Evolutionary conservation across 2,329 filamentous ascomycete genomes (phyloP).

Genomic region (Tolypocladium ovalisporum): DNA sequence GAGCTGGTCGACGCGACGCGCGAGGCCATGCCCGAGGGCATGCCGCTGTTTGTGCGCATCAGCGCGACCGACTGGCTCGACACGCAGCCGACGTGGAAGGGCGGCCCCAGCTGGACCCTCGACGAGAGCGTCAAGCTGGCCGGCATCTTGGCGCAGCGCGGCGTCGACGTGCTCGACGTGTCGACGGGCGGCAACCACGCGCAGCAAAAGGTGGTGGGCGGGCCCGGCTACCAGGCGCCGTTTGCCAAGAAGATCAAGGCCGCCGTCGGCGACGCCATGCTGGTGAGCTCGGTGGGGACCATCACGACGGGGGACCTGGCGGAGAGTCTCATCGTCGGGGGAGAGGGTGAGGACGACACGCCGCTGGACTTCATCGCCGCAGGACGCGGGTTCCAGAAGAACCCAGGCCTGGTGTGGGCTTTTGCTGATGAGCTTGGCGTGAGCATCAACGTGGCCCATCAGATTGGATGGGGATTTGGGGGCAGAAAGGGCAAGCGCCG

Average conservation of each 20-base stretch:
- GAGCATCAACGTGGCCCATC: constrained; percentile 34
- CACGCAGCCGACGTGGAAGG: constrained; percentile 36
- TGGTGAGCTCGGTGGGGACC: constrained; percentile 36
- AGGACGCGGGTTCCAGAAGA: constrained; percentile 46
- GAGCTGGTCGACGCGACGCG: constrained; percentile 57
- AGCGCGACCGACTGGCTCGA: constrained; percentile 71
- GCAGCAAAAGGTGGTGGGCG: constrained; percentile 42
- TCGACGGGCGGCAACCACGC: constrained; percentile 56
- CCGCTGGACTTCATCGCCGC: constrained; percentile 37
- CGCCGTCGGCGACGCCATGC: constrained; percentile 49
- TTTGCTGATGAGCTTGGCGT: constrained; percentile 44
- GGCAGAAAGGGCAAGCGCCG: constrained; percentile 8
- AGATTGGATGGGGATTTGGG: constrained; percentile 45
- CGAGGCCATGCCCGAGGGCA: constrained; percentile 48
- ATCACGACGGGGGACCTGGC: constrained; percentile 34
- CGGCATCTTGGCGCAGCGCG: constrained; percentile 47
- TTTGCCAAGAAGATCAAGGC: constrained; percentile 63
- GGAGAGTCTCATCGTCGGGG: constrained; percentile 32
- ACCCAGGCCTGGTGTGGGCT: constrained; percentile 43
- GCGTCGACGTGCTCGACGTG: constrained; percentile 68
- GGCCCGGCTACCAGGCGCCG: constrained; percentile 58
- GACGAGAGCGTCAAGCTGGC: constrained; percentile 56
- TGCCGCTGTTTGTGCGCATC: constrained; percentile 65
- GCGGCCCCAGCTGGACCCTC: constrained; percentile 54
- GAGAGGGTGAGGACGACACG: constrained; percentile 20